Evolutionary conservation across 352 stramenopile species (phyloP), one percentile per base, ranked within the genome.

Genomic region (Blastocystis sp.): DNA sequence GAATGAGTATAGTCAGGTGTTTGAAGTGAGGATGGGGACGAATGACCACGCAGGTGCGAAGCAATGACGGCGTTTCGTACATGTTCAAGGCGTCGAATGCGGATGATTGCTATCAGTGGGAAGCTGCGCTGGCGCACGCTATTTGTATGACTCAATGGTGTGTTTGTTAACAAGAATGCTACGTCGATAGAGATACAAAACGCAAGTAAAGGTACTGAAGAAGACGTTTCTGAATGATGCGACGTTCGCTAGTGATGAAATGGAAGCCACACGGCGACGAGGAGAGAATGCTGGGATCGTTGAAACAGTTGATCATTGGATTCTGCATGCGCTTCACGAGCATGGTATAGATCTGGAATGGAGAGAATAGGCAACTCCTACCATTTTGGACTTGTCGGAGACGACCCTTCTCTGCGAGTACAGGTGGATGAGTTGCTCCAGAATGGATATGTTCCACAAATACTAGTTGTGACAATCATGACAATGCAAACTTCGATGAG

Each of bases 271-370:
- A 0, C 18, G 14, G 3, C 9, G 0, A 73, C 63, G 32, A n/a
- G n/a, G 32, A 53, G 34, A 53, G 4, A 27, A 73, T 73, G 4
- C 16, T 18, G 7, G 18, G 27, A 53, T 73, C 63, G 29, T 73
- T 73, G 38, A 73, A 73, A 21, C 6, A 27, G 63, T 73, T 73
- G n/a, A 73, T 49, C 27, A 21, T 27, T 3, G 63, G 63, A 3
- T 73, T 73, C 63, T 73, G 7, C 63, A 73, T 73, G 4, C 48
- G 63, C 0, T 73, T 21, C 36, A 73, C 48, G 24, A 73, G 63
- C 42, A 49, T 48, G 24, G 44, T 18, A 16, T 48, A 51, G 2
- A 36, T 54, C 63, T 73, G 48, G 0, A 0, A 9, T 36, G 4
- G 21, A 53, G 7, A 21, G 4, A 6, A 40, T n/a, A 27, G 24